Conservation (phyloP, 148 eudicot genomes). For the Camellia japonica region DNA sequence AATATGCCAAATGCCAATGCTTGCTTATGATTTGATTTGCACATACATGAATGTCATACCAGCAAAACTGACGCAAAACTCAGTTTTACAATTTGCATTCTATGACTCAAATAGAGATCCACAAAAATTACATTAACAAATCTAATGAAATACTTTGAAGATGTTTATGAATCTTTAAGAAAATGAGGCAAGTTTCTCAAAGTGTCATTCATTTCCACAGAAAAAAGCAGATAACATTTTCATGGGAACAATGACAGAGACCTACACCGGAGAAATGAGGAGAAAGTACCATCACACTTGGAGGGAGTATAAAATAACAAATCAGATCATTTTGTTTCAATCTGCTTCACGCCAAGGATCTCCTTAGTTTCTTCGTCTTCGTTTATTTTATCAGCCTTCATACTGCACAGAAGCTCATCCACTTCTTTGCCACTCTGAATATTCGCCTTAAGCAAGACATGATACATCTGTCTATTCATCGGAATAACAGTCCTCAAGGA, state of each 20-base stretch:
- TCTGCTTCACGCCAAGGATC: conserved; percentile 37
- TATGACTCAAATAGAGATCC: too few species aligned
- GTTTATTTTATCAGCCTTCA: conserved; percentile 53
- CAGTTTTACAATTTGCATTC: too few species aligned
- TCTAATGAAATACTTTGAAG: not conserved
- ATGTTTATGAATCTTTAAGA: not conserved
- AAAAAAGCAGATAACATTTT: not conserved
- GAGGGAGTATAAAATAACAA: not conserved
- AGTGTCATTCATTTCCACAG: not conserved
- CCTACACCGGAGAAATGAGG: not conserved
- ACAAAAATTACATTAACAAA: not conserved
- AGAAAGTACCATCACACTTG: not conserved
- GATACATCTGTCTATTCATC: conserved; percentile 54
- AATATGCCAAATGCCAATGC: not conserved
- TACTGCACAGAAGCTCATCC: conserved; percentile 35
- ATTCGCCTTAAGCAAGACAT: conserved; percentile 46
- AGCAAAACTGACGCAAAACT: too few species aligned
- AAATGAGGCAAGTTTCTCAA: not conserved
- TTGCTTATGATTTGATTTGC: not conserved
- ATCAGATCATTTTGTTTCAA: conserved; percentile 6
- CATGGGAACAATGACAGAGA: not conserved
- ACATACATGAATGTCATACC: not conserved
- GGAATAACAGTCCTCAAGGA: conserved; percentile 42
- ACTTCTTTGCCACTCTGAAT: conserved; percentile 51
- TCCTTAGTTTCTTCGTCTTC: conserved; percentile 46